Evolutionary conservation across 805 yeast species (phyloP), one percentile per base, ranked within the genome.

Genomic region (Yamadazyma takamatsuzukensis): DNA sequence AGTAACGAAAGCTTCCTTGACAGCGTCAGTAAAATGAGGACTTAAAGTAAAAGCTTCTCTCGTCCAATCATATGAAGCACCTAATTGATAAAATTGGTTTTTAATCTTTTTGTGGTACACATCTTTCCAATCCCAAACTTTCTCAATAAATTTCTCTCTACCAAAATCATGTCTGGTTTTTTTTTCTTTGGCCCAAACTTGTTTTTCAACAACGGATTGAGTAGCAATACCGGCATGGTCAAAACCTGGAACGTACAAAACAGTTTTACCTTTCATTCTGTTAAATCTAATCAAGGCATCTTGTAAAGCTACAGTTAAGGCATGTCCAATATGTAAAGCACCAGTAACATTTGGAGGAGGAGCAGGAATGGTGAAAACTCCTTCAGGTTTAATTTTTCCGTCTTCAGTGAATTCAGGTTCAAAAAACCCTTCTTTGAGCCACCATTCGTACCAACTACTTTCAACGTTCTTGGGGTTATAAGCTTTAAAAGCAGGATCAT

Each of bases 331-430:
- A 63, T 93, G 98, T 48, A 93, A 74, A 29, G 97, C 97, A 66
- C 98, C 98, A 29, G 98, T 93, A 44, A 93, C 95, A 60, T 93
- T 93, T 56, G 98, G 98, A 42, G 98, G 98, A 24, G 98, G 98
- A n/a, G 96, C 93, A 24, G 97, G 97, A 51, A 93, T 86, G 42
- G 83, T 74, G 64, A 90, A 93, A 13, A 72, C 55, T 48, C 97
- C 97, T 53, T 78, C 89, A 26, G 93, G 84, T 55, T 81, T 81
- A 46, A 76, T 52, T 28, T 79, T 63, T 28, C 97, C 97, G 52
- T 80, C 80, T 37, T 65, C 72, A 27, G 80, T 71, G 46, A 83
- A 79, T 56, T 85, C 84, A 13, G 98, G 98, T 62, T 83, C 81
- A 53, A 93, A 93, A 51, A 77, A 79, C 13, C 93, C 94, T 60